Conservation (phyloP, 1,139 yeast species). For the Blastobotrys arbuscula region DNA sequence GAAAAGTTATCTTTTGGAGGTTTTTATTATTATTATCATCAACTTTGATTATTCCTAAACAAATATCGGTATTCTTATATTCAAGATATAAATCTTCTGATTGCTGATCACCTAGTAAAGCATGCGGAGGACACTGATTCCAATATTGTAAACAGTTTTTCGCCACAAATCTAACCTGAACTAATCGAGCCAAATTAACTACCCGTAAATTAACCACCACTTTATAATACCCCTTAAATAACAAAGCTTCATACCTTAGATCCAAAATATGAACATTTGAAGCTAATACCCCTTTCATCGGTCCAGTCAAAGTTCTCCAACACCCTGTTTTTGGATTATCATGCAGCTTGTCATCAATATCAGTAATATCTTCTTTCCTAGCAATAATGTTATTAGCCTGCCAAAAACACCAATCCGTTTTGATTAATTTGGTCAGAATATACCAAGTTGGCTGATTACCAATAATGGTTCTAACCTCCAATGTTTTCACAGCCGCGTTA, state of each 20-base stretch:
- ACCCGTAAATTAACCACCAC: slow-evolving; percentile 23
- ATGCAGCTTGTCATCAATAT: slow-evolving; percentile 11
- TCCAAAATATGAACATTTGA: slow-evolving; percentile 25
- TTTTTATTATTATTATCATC: background rate
- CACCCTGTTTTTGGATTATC: slow-evolving; percentile 15
- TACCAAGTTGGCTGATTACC: slow-evolving; percentile 14
- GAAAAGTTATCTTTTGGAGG: slow-evolving; percentile 39
- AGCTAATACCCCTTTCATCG: slow-evolving; percentile 28
- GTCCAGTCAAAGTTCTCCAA: slow-evolving; percentile 22
- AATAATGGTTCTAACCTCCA: slow-evolving; percentile 2
- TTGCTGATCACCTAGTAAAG: slow-evolving; percentile 48
- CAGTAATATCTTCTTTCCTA: slow-evolving; percentile 13
- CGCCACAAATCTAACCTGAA: slow-evolving; percentile 22
- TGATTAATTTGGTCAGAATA: slow-evolving; percentile 17
- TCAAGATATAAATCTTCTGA: slow-evolving; percentile 47
- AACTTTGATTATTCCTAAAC: slow-evolving; percentile 47
- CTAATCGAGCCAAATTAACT: slow-evolving; percentile 20
- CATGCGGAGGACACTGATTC: slow-evolving; percentile 17
- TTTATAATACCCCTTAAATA: slow-evolving; percentile 24
- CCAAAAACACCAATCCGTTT: slow-evolving; percentile 25
- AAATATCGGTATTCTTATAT: slow-evolving; percentile 46
- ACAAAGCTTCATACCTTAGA: slow-evolving; percentile 23
- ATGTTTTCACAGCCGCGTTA: slow-evolving; percentile 6
- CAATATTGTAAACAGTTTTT: slow-evolving; percentile 15
- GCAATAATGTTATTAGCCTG: slow-evolving; percentile 19